Conservation (phyloP, 257 asterid species). For the Solanum microdontum region DNA sequence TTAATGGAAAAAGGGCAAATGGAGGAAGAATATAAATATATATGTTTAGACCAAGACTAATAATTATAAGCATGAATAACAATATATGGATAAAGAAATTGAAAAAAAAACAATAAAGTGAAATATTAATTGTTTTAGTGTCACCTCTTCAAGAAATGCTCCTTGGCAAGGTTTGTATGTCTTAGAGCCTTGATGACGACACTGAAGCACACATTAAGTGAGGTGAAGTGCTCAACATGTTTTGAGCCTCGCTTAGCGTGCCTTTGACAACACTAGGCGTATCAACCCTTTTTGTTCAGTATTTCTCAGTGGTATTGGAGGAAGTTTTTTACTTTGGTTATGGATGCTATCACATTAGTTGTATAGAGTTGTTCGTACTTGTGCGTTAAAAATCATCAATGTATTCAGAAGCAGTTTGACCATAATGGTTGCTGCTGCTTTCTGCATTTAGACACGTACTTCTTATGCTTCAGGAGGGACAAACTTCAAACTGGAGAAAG, state of each 20-base stretch:
- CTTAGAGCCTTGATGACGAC: neutral
- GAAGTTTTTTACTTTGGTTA: neutral
- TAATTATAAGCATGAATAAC: neutral
- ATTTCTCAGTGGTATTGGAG: neutral
- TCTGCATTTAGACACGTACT: neutral
- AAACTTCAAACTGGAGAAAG: neutral
- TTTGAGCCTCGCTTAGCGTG: neutral
- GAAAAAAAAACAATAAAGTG: too few species aligned
- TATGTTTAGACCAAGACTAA: neutral
- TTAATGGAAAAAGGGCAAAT: neutral
- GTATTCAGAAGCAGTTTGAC: neutral
- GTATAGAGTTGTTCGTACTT: neutral
- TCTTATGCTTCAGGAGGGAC: neutral
- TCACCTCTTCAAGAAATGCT: neutral
- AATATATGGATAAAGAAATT: too few species aligned
- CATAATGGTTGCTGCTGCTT: neutral
- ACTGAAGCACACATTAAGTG: neutral
- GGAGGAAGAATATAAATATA: neutral
- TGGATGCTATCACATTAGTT: neutral
- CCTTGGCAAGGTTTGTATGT: too few species aligned
- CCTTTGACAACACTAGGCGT: neutral
- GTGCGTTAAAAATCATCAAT: neutral
- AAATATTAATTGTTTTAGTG: neutral
- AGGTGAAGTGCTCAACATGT: neutral
- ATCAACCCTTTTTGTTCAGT: neutral